Conservation (phyloP, 1,139 yeast genomes). For the Kodamaea ohmeri region DNA sequence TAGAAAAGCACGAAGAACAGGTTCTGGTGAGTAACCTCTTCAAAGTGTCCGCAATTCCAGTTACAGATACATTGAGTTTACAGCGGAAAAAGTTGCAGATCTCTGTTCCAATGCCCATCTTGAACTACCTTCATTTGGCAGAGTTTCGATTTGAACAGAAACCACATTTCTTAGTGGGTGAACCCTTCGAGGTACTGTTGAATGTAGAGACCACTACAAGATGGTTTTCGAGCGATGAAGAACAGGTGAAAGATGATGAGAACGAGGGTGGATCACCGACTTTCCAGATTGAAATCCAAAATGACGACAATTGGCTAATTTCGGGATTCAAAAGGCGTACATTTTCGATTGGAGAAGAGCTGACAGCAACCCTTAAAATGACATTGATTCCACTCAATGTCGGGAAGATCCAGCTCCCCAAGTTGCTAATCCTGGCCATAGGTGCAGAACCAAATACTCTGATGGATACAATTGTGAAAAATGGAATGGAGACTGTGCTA, state of each 20-base stretch:
- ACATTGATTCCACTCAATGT: conserved; percentile 69
- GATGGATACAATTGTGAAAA: conserved; percentile 63
- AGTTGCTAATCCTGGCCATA: conserved; percentile 12
- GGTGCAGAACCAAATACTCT: conserved; percentile 24
- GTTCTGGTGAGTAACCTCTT: conserved; percentile 17
- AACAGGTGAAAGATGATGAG: conserved; percentile 10
- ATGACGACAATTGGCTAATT: conserved; percentile 61
- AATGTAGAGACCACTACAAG: conserved; percentile 42
- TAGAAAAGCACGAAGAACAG: conserved; percentile 16
- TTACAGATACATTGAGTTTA: not conserved
- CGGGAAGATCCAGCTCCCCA: conserved; percentile 72
- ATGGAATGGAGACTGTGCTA: conserved; percentile 64
- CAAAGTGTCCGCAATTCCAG: conserved; percentile 2
- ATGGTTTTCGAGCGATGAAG: too few relatives aligned
- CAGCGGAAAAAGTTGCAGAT: conserved; percentile 31
- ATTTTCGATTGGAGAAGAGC: conserved; percentile 33
- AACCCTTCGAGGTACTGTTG: conserved; percentile 50
- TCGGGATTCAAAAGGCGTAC: conserved; percentile 59
- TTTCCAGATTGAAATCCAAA: conserved; percentile 31
- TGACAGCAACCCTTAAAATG: conserved; percentile 31
- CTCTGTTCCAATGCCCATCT: conserved; percentile 51
- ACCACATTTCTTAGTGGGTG: conserved; percentile 57
- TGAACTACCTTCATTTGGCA: conserved; percentile 50
- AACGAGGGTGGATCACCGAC: not conserved
- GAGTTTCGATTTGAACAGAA: conserved; percentile 41